phyloP scores from a whole-genome alignment of 2,329 filamentous ascomycete species.

The Botryotinia narcissicola region DNA sequence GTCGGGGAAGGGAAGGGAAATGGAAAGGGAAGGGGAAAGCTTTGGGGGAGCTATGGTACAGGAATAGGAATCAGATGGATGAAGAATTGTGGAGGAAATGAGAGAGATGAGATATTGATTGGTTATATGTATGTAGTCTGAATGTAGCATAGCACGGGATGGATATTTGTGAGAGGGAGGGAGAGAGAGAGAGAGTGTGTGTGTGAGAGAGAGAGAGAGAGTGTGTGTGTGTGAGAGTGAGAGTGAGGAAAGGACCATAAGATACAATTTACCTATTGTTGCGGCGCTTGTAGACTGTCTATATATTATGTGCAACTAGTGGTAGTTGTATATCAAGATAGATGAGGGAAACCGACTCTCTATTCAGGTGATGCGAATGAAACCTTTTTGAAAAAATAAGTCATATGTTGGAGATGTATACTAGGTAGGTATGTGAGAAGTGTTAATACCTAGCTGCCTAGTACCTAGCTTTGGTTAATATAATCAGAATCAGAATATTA shows the following conservation, averaged over 20 bases:
- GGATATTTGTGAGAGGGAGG: background rate
- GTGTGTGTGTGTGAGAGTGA: background rate
- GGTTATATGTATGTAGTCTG: background rate
- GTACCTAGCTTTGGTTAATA: background rate
- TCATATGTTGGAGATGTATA: background rate
- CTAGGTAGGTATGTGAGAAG: background rate
- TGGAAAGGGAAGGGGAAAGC: background rate
- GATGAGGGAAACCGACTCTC: background rate
- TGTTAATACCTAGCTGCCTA: too few relatives aligned
- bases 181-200: too few relatives aligned
- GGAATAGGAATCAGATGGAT: background rate
- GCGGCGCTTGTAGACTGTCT: too few relatives aligned
- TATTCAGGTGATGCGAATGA: background rate
- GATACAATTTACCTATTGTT: background rate
- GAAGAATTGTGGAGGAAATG: background rate
- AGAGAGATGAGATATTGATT: background rate
- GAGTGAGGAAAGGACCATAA: background rate
- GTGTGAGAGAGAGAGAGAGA: too few relatives aligned
- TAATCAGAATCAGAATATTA: background rate
- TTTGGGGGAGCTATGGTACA: background rate
- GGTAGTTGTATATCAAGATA: background rate
- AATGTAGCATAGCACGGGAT: background rate
- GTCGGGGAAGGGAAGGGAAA: background rate
- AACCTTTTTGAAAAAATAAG: too few relatives aligned
- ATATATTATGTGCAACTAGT: too few relatives aligned